Conservation (phyloP, 2,329 filamentous ascomycete species). For the Cytospora schulzeri region DNA sequence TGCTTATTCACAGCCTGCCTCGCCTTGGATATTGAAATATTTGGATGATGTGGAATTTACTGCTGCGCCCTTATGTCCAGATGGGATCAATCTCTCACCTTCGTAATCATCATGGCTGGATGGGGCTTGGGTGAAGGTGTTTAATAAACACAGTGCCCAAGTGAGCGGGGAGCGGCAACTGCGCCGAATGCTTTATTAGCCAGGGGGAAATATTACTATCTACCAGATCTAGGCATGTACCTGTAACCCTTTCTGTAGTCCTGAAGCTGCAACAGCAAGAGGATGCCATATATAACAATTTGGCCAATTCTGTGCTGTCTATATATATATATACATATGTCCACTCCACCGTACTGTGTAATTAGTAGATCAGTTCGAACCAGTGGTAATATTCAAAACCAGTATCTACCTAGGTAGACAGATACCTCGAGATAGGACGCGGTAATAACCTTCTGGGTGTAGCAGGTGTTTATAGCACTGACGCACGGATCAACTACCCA, state of each 20-base stretch:
- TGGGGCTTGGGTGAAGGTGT: background rate
- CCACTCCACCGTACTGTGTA: no score
- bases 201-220: background rate
- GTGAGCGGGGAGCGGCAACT: background rate
- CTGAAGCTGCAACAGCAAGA: background rate
- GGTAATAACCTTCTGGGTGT: background rate
- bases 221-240: background rate
- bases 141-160: background rate
- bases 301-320: background rate
- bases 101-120: background rate
- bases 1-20: no score
- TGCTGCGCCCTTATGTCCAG: background rate
- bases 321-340: no score
- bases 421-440: background rate
- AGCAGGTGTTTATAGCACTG: background rate
- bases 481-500: background rate
- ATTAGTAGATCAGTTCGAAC: no score
- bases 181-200: background rate
- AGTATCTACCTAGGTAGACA: background rate
- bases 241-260: background rate
- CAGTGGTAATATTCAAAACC: no score
- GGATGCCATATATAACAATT: background rate
- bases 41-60: background rate
- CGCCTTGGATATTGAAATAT: background rate
- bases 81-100: background rate